Percentiles rank a stretch among this genome's conserved stretches.
These are phyloP conservation scores for Rhodosporidiobolus odoratus DNA, from an alignment of 768 basidiomycete species.

Conservation along the genomic window DNA sequence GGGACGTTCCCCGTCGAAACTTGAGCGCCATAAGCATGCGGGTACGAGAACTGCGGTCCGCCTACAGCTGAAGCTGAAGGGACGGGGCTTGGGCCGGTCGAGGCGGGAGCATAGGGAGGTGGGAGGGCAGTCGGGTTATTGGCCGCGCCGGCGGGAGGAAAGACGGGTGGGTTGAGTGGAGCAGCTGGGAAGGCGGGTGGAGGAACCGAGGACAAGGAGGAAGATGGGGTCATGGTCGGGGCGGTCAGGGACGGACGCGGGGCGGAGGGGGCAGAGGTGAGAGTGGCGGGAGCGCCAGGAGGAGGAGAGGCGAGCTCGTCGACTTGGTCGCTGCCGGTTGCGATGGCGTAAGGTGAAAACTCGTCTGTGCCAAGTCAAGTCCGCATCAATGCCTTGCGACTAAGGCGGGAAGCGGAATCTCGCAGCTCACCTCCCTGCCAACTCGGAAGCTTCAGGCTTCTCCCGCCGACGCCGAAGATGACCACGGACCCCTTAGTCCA, in stretches of 20 bases:
- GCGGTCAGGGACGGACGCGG: background rate
- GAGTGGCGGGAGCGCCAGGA: background rate
- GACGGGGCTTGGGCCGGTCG: no score
- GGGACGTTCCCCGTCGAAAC: background rate
- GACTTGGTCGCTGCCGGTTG: background rate
- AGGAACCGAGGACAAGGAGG: background rate
- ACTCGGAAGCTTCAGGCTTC: background rate
- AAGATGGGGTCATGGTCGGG: background rate
- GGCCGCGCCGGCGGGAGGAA: no score
- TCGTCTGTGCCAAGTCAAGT: background rate
- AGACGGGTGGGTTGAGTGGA: background rate
- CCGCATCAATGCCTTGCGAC: background rate
- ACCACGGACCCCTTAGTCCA: conserved; percentile 13
- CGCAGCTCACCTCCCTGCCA: conserved; percentile 27
- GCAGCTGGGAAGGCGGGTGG: background rate
- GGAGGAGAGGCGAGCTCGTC: conserved; percentile 29
- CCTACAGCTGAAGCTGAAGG: no score
- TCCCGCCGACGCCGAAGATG: conserved; percentile 12
- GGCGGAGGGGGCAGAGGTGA: no score
- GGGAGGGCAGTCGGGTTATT: no score
- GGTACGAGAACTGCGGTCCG: no score
- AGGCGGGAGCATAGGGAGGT: no score
- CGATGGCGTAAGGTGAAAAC: conserved; percentile 5
- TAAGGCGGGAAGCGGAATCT: no score
- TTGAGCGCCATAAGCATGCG: background rate